phyloP scores from a whole-genome alignment of 2,329 filamentous ascomycete genomes.

The Penicillium sp. region DNA sequence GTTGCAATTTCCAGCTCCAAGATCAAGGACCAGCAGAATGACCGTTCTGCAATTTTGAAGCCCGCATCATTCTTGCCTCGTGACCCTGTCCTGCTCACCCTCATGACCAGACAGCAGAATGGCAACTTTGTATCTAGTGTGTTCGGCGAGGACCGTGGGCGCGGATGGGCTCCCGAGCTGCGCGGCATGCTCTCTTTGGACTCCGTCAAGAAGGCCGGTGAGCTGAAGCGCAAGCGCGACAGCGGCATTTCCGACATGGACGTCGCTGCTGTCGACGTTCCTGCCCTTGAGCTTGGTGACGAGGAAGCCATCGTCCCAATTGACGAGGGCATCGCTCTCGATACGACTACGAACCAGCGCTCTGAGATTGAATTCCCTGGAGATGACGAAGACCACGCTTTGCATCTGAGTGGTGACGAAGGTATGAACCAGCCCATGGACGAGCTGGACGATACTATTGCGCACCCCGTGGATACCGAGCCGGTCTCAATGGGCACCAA shows the following conservation, averaged over 20 bases:
- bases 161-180: constrained; percentile 86
- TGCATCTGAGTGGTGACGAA: constrained; percentile 49
- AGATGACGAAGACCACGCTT: constrained; percentile 49
- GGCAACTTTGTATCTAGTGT: constrained; percentile 87
- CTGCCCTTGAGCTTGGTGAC: constrained; percentile 57
- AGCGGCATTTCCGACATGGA: constrained; percentile 79
- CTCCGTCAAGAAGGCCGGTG: constrained; percentile 69
- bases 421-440: constrained; percentile 50
- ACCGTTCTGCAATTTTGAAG: constrained; percentile 82
- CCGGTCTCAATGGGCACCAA: constrained; percentile 89
- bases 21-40: constrained; percentile 81
- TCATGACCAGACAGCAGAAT: constrained; percentile 88
- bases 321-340: constrained; percentile 53
- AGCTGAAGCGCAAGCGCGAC: constrained; percentile 91
- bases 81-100: constrained; percentile 78
- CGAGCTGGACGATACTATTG: constrained; percentile 75
- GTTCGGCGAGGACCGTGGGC: constrained; percentile 73
- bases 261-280: constrained; percentile 65
- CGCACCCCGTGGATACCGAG: constrained; percentile 78
- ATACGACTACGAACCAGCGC: constrained; percentile 47
- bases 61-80: constrained; percentile 78
- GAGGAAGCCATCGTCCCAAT: constrained; percentile 56
- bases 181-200: constrained; percentile 89
- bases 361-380: constrained; percentile 66
- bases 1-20: constrained; percentile 73